Percentiles rank a stretch among this genome's conserved stretches.
Evolutionary conservation across 768 basidiomycete genomes (phyloP).

Genomic region (Suillus cothurnatus): DNA sequence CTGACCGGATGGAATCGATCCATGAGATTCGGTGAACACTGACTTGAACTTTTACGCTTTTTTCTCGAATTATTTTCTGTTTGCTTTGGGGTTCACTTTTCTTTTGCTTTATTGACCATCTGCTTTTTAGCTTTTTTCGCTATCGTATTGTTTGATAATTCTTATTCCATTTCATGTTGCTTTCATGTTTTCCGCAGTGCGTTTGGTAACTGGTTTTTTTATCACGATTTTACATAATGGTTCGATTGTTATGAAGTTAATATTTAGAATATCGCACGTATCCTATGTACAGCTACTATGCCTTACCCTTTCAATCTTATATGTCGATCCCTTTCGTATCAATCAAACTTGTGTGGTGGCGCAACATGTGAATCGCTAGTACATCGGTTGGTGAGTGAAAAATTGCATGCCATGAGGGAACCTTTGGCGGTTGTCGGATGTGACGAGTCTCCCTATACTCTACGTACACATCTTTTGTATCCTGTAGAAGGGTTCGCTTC

Average conservation of each 20-base stretch:
- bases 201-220: neutral
- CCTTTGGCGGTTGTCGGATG: too few species aligned
- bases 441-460: too few species aligned
- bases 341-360: neutral
- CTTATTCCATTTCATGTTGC: neutral
- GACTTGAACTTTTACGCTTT: neutral
- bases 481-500: too few species aligned
- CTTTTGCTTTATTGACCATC: slow-evolving; percentile 5
- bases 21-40: slow-evolving; percentile 43
- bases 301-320: neutral
- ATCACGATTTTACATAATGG: neutral
- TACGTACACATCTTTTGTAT: too few species aligned
- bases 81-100: slow-evolving; percentile 1
- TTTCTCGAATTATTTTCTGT: neutral
- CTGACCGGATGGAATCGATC: slow-evolving; percentile 47
- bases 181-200: slow-evolving; percentile 3
- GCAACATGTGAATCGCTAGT: neutral
- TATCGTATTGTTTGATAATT: neutral
- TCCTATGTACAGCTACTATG: neutral
- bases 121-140: slow-evolving; percentile 8
- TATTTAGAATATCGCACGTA: neutral
- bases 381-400: neutral
- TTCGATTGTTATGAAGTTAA: neutral
- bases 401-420: too few species aligned
- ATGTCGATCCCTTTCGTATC: neutral